Base-by-base conservation (phyloP, 164 flowering plant genomes). In the Buxus sempervirens region DNA sequence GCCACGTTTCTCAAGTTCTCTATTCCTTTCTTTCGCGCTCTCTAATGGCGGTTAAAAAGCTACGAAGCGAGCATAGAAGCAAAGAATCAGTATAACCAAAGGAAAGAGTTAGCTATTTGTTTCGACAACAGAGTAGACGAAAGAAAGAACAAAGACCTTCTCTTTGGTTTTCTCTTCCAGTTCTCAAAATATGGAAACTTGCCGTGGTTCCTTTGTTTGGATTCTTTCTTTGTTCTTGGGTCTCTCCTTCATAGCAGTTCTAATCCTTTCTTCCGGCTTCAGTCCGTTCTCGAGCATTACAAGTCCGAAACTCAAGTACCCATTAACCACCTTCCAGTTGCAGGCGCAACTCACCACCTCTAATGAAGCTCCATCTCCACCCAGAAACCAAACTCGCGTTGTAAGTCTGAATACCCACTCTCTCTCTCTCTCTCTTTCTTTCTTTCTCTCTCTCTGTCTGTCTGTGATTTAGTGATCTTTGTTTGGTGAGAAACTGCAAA, bases 401-500 rank as follows among this genome's bases (percentile, higher is more conserved):
- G 73, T 78, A 55, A n/a, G 53, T 59, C 19, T 21, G 21, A 25
- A 32, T 55, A 55, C 25, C 23, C 23, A 24, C n/a, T n/a, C 9
- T 14, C 58, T 55, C 58, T 20, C 58, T 55, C 58, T 55, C 24
- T 55, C 58, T 16, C 32, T 23, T 63, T 54, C 70, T 54, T 5
- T 27, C 4, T 53, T 14, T 45, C 57, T 54, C 57, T 6, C n/a
- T n/a, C 9, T 14, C 58, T 55, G 24, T 20, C 58, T 55, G 24
- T 55, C 24, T 55, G 24, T 32, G 38, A 32, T 32, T 7, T 28
- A 5, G n/a, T 15, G 14, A 19, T 32, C 9, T 0, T 54, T 9
- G 27, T 54, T 54, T 9, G 68, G 19, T 27, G 13, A 4, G 19
- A 53, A n/a, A 2, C 2, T 26, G 28, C 80, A 81, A 82, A 75